phyloP scores from a whole-genome alignment of 441 rosid genomes.

The Adansonia grandidieri region DNA sequence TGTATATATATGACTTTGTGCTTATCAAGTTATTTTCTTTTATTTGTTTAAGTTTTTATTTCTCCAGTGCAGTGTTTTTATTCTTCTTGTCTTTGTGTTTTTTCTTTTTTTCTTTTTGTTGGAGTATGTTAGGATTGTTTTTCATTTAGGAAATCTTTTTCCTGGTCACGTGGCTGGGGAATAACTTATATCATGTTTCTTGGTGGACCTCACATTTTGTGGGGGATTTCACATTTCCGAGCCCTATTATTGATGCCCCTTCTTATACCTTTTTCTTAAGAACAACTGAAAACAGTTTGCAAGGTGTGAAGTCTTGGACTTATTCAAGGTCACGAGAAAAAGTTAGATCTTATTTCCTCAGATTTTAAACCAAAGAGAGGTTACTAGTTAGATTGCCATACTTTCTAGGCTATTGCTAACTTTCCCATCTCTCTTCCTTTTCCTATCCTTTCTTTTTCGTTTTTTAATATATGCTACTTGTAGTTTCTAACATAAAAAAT shows the following conservation, averaged over 20 bases:
- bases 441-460: neutral
- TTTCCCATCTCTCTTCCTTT: neutral
- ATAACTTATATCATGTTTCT: slow-evolving; percentile 27
- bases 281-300: slow-evolving; percentile 25
- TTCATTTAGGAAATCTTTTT: neutral
- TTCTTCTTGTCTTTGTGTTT: slow-evolving; percentile 37
- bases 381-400: slow-evolving; percentile 9
- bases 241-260: neutral
- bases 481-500: neutral
- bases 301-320: slow-evolving; percentile 11
- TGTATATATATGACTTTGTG: slow-evolving; percentile 13
- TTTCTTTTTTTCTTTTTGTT: slow-evolving; percentile 5
- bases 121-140: slow-evolving; percentile 18
- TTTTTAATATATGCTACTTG: neutral
- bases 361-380: neutral
- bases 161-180: slow-evolving; percentile 36
- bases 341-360: neutral
- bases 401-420: neutral
- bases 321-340: neutral
- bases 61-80: slow-evolving; percentile 29
- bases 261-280: slow-evolving; percentile 14
- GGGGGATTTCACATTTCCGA: slow-evolving; percentile 18
- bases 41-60: neutral
- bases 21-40: slow-evolving; percentile 21
- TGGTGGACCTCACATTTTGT: slow-evolving; percentile 20